phyloP scores from a whole-genome alignment of 2,329 filamentous ascomycete genomes.

The Thielaviopsis populi region DNA sequence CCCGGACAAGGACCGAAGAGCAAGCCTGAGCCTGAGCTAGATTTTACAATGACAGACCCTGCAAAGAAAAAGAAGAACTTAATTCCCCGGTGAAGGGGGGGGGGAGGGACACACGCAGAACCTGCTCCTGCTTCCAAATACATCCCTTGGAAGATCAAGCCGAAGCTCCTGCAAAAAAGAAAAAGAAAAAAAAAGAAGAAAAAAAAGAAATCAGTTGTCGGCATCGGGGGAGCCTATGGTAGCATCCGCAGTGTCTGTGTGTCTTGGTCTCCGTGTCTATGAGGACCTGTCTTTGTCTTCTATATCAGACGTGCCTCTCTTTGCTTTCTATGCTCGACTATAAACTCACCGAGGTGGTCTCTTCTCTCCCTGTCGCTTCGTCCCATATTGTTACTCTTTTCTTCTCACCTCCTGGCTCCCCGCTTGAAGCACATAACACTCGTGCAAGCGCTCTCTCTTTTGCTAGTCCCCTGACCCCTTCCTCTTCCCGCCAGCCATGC shows the following conservation, averaged over 20 bases:
- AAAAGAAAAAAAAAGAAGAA: not conserved
- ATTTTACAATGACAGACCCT: not conserved
- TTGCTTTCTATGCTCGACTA: not conserved
- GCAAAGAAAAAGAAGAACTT: not conserved
- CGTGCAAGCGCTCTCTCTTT: not conserved
- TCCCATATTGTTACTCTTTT: not conserved
- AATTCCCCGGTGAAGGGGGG: not conserved
- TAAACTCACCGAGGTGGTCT: not conserved
- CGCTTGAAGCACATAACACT: too few species aligned
- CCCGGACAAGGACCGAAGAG: not conserved
- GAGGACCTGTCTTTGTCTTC: not conserved
- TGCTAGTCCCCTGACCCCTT: not conserved
- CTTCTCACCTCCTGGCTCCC: not conserved
- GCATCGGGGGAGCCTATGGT: not conserved
- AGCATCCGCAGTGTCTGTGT: not conserved
- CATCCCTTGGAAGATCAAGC: not conserved
- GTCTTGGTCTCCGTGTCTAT: not conserved
- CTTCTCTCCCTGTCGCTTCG: not conserved
- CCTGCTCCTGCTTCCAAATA: not conserved
- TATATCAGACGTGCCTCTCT: not conserved
- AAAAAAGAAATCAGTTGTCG: not conserved
- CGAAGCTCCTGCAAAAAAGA: not conserved
- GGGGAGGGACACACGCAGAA: not conserved
- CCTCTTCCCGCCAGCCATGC: not conserved
- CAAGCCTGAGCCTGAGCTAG: not conserved